Percentiles rank a stretch among this genome's conserved stretches.
Conservation (phyloP, 2,329 filamentous ascomycete genomes). For the Colletotrichum karsti region DNA sequence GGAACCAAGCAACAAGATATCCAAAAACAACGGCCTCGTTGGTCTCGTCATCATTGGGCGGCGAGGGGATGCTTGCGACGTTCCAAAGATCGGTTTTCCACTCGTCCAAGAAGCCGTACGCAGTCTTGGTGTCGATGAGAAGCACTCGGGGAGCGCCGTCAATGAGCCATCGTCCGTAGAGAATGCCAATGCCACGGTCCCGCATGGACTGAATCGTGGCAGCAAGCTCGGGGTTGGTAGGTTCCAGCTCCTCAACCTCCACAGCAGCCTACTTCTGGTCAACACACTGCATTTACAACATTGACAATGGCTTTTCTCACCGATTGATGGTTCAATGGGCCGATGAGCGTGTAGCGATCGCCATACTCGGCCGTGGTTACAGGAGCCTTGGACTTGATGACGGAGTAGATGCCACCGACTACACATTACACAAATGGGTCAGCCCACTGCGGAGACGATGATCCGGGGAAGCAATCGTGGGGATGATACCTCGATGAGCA, state of each 20-base stretch:
- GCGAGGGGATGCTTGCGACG: conserved; percentile 90
- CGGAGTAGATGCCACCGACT: conserved; percentile 99
- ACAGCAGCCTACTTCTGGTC: conserved; percentile 79
- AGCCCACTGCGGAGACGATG: conserved; percentile 32
- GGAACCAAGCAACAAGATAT: conserved; percentile 96
- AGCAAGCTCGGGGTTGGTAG: conserved; percentile 80
- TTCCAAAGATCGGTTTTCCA: conserved; percentile 99
- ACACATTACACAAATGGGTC: conserved; percentile 28
- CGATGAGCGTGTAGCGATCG: conserved; percentile 93
- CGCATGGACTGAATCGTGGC: conserved; percentile 92
- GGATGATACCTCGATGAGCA: conserved; percentile 83
- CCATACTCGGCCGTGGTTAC: conserved; percentile 99
- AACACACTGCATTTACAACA: not conserved
- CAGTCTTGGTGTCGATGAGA: conserved; percentile 93
- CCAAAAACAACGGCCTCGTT: conserved; percentile 98
- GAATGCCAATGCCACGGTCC: conserved; percentile 85
- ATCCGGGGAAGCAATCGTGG: conserved; percentile 5
- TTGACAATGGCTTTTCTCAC: conserved; percentile 59
- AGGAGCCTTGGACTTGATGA: conserved; percentile 98
- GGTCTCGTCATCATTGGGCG: conserved; percentile 90
- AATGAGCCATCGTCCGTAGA: conserved; percentile 97
- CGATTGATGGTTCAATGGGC: conserved; percentile 90
- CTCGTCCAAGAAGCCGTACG: conserved; percentile 90
- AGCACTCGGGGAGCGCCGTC: conserved; percentile 94
- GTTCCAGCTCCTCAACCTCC: conserved; percentile 93